Base-by-base conservation (phyloP, 495 filamentous ascomycete species). In the Aspergillus sparsus region DNA sequence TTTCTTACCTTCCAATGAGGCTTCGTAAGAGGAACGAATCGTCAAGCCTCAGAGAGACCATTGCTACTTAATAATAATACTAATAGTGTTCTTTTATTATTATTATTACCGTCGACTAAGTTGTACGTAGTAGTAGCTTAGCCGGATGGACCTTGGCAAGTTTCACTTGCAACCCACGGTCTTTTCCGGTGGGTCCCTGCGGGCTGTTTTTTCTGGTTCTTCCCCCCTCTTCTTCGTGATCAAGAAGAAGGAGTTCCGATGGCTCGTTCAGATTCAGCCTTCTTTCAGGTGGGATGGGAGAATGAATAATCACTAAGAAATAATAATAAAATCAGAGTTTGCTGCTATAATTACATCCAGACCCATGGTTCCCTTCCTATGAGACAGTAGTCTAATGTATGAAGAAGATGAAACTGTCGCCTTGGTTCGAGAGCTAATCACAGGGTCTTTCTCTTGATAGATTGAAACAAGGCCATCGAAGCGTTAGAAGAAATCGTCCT, bases 121-220 rank as follows among this genome's bases (percentile, higher is more conserved):
- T 6, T 16, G 44, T 6, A 47, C 13, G 15, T 47, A 21, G 44
- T 47, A n/a, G n/a, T n/a, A n/a, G n/a, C n/a, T 47, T 47, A 47
- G 44, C 18, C 15, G 9, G 16, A 47, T 47, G 44, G 44, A 46
- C 21, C 52, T 61, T 61, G 58, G 58, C 52, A 36, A 52, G 59
- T 61, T 61, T 61, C 59, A 56, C 41, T 11, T 36, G 42, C 58
- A 55, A 27, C 35, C 54, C 52, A 55, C 35, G 52, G 52, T 42
- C 16, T 41, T 11, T 39, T 9, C 16, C 44, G 44, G 44, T 47
- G 44, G 44, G 39, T 11, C 44, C 44, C 44, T 51, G 21, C 32
- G 21, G 49, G 7, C 18, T 12, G 45, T 12, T 31, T 51, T 51
- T 51, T 51, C 49, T 32, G 49, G 27, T 31, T 10, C 49, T 6